Evolutionary conservation across 768 basidiomycete species (phyloP).

Genomic region (Omphalotus guepiniiformis): DNA sequence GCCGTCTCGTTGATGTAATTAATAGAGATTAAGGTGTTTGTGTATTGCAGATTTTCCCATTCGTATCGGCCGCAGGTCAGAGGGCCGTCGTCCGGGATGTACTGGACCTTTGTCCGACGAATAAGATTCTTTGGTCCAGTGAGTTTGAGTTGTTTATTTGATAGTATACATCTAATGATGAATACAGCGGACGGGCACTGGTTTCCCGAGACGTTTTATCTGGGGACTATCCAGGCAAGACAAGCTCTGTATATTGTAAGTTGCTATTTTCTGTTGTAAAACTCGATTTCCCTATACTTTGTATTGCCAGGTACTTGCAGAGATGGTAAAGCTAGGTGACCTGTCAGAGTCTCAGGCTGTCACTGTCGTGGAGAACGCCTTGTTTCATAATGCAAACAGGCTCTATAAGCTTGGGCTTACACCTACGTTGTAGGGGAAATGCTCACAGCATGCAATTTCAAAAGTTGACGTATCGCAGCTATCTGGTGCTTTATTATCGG

Average conservation of each 20-base stretch:
- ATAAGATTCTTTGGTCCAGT: slow-evolving; percentile 84
- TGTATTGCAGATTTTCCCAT: slow-evolving; percentile 51
- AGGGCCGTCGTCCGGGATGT: slow-evolving; percentile 53
- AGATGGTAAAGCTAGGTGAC: slow-evolving; percentile 42
- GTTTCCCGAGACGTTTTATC: slow-evolving; percentile 77
- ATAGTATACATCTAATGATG: neutral
- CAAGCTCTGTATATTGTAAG: slow-evolving; percentile 55
- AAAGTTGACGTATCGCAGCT: too few relatives aligned
- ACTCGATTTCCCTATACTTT: neutral
- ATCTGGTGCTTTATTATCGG: too few relatives aligned
- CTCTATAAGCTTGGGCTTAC: slow-evolving; percentile 46
- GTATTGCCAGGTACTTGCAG: slow-evolving; percentile 48
- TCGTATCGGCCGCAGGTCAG: slow-evolving; percentile 62
- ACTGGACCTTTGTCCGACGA: slow-evolving; percentile 69
- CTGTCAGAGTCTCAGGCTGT: slow-evolving; percentile 54
- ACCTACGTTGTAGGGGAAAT: too few relatives aligned
- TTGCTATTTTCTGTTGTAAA: neutral
- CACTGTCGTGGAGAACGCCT: slow-evolving; percentile 44
- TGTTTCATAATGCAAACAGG: slow-evolving; percentile 66
- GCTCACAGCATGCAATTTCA: too few relatives aligned
- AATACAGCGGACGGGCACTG: slow-evolving; percentile 56
- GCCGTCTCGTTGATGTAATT: neutral
- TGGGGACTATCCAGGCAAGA: slow-evolving; percentile 62
- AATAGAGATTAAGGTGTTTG: neutral
- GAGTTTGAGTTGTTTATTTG: slow-evolving; percentile 17